phyloP scores from a whole-genome alignment of 257 asterid genomes.

The Jacaranda copaia region DNA sequence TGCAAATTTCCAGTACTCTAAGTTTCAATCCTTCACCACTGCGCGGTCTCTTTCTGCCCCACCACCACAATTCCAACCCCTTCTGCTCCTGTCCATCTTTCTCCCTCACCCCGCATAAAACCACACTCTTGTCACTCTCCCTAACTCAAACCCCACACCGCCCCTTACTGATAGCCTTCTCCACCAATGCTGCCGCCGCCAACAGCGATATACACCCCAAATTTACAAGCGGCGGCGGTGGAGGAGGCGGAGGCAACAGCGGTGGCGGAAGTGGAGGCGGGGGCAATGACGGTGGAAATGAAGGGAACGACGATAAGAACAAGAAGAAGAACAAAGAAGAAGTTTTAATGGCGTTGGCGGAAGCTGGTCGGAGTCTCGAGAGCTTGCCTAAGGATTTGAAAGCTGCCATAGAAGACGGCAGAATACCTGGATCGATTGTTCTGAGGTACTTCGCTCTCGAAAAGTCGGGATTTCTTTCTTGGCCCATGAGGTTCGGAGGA shows the following conservation, averaged over 20 bases:
- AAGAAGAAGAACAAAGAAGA: slow-evolving; percentile 54
- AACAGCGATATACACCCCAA: slow-evolving; percentile 20
- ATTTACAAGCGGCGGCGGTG: slow-evolving; percentile 40
- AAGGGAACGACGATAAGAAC: slow-evolving; percentile 40
- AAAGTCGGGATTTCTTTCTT: slow-evolving; percentile 54
- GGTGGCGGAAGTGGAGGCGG: slow-evolving; percentile 55
- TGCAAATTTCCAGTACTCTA: slow-evolving; percentile 48
- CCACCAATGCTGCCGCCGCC: slow-evolving; percentile 42
- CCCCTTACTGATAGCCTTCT: slow-evolving; percentile 40
- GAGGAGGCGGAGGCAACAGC: slow-evolving; percentile 40
- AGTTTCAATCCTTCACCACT: slow-evolving; percentile 31
- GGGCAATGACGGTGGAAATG: slow-evolving; percentile 32
- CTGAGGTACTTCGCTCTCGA: slow-evolving; percentile 62
- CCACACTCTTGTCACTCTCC: slow-evolving; percentile 33
- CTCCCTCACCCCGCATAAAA: slow-evolving; percentile 23
- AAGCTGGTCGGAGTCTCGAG: slow-evolving; percentile 71
- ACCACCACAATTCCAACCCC: slow-evolving; percentile 23
- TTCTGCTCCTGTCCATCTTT: slow-evolving; percentile 32
- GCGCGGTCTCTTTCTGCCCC: slow-evolving; percentile 36
- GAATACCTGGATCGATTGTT: slow-evolving; percentile 62
- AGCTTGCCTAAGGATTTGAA: slow-evolving; percentile 68
- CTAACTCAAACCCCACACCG: slow-evolving; percentile 31
- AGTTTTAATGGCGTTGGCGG: slow-evolving; percentile 54
- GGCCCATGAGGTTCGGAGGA: slow-evolving; percentile 71
- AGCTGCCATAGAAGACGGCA: slow-evolving; percentile 66